Conservation (phyloP, 108 stramenopile species). For the Craspedostauros australis region DNA sequence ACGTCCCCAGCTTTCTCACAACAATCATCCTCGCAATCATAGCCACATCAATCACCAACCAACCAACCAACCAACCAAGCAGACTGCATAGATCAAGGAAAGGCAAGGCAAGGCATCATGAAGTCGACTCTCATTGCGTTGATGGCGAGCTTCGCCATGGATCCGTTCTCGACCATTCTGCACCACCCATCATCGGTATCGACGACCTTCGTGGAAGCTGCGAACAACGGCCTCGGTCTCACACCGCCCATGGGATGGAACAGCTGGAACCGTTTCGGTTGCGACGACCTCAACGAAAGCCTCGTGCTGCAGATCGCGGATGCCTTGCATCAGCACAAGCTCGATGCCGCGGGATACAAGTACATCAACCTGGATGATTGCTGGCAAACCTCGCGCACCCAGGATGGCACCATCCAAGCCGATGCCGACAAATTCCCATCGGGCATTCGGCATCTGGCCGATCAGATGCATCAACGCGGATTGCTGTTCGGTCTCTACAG, state of each 20-base stretch:
- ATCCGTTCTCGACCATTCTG: no score
- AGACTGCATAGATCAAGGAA: no score
- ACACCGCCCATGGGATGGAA: slow-evolving; percentile 51
- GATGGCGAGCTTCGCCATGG: no score
- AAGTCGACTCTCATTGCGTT: no score
- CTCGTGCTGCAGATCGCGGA: slow-evolving; percentile 16
- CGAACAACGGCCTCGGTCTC: slow-evolving; percentile 33
- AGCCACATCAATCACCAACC: no score
- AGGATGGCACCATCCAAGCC: slow-evolving; percentile 21
- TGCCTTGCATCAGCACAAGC: slow-evolving; percentile 10
- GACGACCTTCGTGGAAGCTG: no score
- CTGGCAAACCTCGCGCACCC: slow-evolving; percentile 36
- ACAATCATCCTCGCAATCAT: no score
- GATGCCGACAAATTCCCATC: slow-evolving; percentile 39
- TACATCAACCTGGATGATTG: slow-evolving; percentile 61
- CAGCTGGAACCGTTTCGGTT: slow-evolving; percentile 32
- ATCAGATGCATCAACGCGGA: slow-evolving; percentile 39
- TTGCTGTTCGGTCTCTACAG: slow-evolving; percentile 60
- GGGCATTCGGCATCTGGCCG: slow-evolving; percentile 32
- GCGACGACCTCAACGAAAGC: slow-evolving; percentile 24
- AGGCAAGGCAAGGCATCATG: no score
- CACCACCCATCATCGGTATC: no score
- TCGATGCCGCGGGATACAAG: slow-evolving; percentile 34
- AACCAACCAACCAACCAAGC: no score
- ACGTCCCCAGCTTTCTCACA: no score